Conservation (phyloP, 306 rosid species). For the Alnus rubra region DNA sequence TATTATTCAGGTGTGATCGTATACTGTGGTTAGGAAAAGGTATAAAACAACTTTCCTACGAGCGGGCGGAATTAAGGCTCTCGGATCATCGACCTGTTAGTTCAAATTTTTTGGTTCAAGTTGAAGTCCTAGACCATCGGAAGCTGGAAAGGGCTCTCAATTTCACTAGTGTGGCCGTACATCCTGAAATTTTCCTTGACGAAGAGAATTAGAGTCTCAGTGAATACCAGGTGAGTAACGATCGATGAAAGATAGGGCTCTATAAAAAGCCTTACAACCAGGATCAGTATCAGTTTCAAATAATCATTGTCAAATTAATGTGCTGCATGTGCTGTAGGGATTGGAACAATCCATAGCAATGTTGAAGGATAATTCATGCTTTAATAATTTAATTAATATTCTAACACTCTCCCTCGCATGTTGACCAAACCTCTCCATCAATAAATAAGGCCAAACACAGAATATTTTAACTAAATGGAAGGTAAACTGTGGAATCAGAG, state of each 20-base stretch:
- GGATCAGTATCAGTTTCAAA: neutral
- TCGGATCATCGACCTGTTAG: slow-evolving; percentile 92
- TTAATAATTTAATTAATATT: too few relatives aligned
- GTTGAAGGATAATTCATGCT: neutral
- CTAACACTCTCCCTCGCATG: too few relatives aligned
- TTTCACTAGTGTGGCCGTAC: slow-evolving; percentile 58
- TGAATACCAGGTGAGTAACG: slow-evolving; percentile 23
- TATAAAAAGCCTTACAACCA: neutral
- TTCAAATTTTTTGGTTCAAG: slow-evolving; percentile 68
- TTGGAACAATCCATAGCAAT: neutral
- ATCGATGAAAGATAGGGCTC: neutral
- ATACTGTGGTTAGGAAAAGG: slow-evolving; percentile 86
- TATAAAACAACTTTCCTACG: slow-evolving; percentile 66
- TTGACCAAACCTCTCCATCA: too few relatives aligned
- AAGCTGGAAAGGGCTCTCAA: slow-evolving; percentile 77
- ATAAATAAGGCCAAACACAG: too few relatives aligned
- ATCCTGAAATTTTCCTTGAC: slow-evolving; percentile 60
- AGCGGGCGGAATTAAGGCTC: slow-evolving; percentile 57
- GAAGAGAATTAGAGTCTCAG: slow-evolving; percentile 40
- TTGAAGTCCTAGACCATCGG: slow-evolving; percentile 81
- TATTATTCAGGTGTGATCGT: slow-evolving; percentile 81
- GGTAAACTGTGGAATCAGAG: too few relatives aligned
- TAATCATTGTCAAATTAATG: neutral
- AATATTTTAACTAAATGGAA: too few relatives aligned
- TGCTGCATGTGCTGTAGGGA: neutral